Base-by-base conservation (phyloP, 1,284 basidiomycete species). In the Trichosporon sp. region DNA sequence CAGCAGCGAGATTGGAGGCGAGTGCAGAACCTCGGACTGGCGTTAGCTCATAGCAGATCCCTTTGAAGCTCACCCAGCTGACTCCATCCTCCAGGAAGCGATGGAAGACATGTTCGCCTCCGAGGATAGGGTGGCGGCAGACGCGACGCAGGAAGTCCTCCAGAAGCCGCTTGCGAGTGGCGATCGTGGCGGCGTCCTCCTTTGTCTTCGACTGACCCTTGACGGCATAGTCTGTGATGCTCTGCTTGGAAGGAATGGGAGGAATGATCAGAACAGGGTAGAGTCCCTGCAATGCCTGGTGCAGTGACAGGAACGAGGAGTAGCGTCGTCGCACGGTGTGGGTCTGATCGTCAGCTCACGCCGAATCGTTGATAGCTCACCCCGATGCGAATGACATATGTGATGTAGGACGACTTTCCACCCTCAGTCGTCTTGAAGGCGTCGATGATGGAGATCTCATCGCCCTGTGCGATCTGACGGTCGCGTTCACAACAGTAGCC, bases 211-310 rank as follows among this genome's bases (percentile, higher is more conserved):
- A 88, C 77, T 97, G 95, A 4, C 79, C 79, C 81, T 98, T 97
- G 66, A 95, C 89, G 0, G 96, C 96, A 82, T 99, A 99, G 74
- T 99, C 96, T 29, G 92, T 87, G 31, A 99, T 84, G 2, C 89
- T 90, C 81, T 99, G 95, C 81, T 99, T 99, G 4, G 91, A 94
- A 0, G 96, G 96, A 67, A 99, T 96, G 36, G 96, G 96, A 1
- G 96, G 95, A 67, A 99, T 90, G 74, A 99, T 98, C 70, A 95
- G 83, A 13, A 95, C 97, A 0, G 96, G 96, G 78, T 99, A 97
- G 60, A 99, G 84, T 69, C 88, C 91, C 54, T 88, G 84, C 56
- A 99, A 86, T 62, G 86, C 90, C 62, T 87, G 85, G 61, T 96
- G 88, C 54, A 99, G 83, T 23, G 93, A 92, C 80, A 98, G 92